Percentiles rank a stretch among this genome's conserved stretches.
These are phyloP conservation scores for Carex myosuroides DNA, from an alignment of 176 grass and related monocot species.

Conservation along the genomic window DNA sequence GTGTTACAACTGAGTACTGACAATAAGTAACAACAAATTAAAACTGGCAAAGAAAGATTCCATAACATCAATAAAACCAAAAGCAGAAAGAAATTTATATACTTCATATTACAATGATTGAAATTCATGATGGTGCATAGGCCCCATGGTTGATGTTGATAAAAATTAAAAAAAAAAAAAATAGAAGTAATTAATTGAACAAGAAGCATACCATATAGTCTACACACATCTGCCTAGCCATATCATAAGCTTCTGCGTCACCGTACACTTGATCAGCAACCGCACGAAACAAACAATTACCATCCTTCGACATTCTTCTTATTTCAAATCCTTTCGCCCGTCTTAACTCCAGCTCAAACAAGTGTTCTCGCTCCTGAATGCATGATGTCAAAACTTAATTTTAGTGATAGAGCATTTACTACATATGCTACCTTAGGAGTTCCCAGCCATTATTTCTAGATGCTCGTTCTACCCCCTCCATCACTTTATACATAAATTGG, in stretches of 20 bases:
- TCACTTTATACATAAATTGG: background rate
- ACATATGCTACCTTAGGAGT: background rate
- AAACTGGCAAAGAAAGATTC: background rate
- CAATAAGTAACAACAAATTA: background rate
- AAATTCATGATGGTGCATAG: background rate
- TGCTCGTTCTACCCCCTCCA: background rate
- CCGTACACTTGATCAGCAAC: constrained; percentile 99
- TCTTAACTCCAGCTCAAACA: constrained; percentile 86
- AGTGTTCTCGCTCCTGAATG: constrained; percentile 67
- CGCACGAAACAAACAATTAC: constrained; percentile 96
- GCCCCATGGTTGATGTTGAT: background rate
- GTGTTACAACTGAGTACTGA: background rate
- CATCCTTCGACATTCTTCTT: constrained; percentile 75
- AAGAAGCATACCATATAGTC: constrained; percentile 80
- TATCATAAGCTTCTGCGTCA: constrained; percentile 86
- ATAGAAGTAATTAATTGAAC: background rate
- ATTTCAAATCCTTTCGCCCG: constrained; percentile 90
- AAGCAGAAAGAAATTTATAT: background rate
- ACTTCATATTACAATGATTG: background rate
- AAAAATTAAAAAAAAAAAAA: background rate
- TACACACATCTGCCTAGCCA: constrained; percentile 94
- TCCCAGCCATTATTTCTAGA: background rate
- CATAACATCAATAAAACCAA: background rate
- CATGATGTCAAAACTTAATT: background rate
- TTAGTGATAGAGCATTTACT: background rate